A percentile compares a stretch with the other conserved stretches of the same genome.
Evolutionary conservation across 768 basidiomycete genomes (phyloP).

Genomic region (Russula olivacea): DNA sequence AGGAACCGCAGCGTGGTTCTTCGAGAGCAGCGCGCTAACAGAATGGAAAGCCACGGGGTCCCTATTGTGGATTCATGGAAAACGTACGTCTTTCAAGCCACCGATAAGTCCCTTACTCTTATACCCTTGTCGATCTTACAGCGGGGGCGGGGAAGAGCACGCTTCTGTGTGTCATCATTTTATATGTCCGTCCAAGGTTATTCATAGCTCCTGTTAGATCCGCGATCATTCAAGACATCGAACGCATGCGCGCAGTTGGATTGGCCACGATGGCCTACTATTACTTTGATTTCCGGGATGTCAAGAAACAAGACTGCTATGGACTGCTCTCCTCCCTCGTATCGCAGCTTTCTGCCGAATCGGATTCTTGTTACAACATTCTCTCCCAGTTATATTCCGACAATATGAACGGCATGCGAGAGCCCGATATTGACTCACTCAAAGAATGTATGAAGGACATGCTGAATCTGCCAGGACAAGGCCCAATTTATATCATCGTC

Average conservation of each 20-base stretch:
- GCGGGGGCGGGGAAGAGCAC: neutral
- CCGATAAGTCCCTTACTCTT: too few species aligned
- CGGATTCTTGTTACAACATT: neutral
- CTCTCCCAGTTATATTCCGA: neutral
- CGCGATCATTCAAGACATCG: neutral
- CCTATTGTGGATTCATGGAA: too few species aligned
- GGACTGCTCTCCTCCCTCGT: constrained; percentile 5
- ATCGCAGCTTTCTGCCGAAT: neutral
- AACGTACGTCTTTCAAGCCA: too few species aligned
- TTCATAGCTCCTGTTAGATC: neutral
- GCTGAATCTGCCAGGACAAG: neutral
- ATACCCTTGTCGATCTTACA: neutral
- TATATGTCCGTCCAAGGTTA: too few species aligned
- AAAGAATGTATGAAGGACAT: neutral
- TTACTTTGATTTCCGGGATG: neutral
- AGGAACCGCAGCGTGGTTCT: too few species aligned
- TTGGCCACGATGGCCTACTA: neutral
- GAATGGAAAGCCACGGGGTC: too few species aligned
- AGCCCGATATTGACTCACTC: neutral
- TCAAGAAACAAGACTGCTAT: neutral
- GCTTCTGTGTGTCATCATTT: neutral
- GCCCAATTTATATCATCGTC: neutral
- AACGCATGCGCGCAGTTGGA: neutral
- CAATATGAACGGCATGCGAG: neutral
- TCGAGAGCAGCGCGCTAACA: too few species aligned